A percentile compares a stretch with the other conserved stretches of the same genome.
phyloP scores from a whole-genome alignment of 768 basidiomycete species.

The Sarcodon aspratus region DNA sequence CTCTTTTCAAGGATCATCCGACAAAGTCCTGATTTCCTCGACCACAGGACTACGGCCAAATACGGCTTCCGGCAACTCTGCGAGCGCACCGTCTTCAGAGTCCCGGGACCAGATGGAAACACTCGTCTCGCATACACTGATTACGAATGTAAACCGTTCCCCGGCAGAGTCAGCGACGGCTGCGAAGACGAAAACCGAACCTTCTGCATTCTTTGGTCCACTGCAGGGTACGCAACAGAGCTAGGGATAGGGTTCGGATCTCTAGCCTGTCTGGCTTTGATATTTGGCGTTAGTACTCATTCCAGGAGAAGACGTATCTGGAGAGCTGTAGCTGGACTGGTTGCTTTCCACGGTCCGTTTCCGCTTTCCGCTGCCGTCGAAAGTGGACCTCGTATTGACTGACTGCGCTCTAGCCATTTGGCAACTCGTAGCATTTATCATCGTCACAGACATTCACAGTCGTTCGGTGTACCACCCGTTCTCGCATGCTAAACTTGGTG shows the following conservation, averaged over 20 bases:
- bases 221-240: conserved; percentile 56
- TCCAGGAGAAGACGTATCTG: conserved; percentile 68
- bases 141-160: conserved; percentile 57
- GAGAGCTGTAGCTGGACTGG: conserved; percentile 58
- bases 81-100: conserved; percentile 33
- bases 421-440: conserved; percentile 48
- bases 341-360: conserved; percentile 46
- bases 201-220: conserved; percentile 62
- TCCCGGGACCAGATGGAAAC: conserved; percentile 34
- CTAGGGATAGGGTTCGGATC: conserved; percentile 53
- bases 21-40: conserved; percentile 28
- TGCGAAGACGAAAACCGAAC: conserved; percentile 40
- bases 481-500: conserved; percentile 49
- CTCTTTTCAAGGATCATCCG: conserved; percentile 23
- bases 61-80: conserved; percentile 55
- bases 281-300: conserved; percentile 62
- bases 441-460: conserved; percentile 52
- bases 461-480: conserved; percentile 36
- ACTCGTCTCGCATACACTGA: conserved; percentile 38
- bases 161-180: conserved; percentile 33
- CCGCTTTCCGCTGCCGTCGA: background rate
- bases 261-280: conserved; percentile 42
- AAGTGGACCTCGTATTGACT: background rate
- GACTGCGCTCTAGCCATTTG: conserved; percentile 30
- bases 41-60: conserved; percentile 34